Conservation (phyloP, 1,284 basidiomycete genomes). For the Marasmius fiardii region DNA sequence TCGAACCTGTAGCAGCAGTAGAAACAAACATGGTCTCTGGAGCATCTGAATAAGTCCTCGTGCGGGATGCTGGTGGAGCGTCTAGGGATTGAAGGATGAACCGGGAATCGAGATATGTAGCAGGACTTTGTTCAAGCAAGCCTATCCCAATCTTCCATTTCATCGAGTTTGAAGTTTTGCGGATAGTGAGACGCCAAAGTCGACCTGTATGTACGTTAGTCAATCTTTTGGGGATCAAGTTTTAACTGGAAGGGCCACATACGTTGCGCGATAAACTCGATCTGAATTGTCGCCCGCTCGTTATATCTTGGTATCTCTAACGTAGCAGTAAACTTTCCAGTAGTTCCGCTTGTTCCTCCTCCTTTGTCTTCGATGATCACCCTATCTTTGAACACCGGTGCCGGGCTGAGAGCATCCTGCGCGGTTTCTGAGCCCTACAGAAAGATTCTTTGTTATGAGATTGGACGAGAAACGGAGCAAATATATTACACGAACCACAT, state of each 20-base stretch:
- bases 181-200: slow-evolving; percentile 6
- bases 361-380: slow-evolving; percentile 6
- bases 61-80: background rate
- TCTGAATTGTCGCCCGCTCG: slow-evolving; percentile 2
- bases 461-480: background rate
- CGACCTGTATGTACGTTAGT: too few species aligned
- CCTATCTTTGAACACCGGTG: background rate
- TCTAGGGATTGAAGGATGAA: slow-evolving; percentile 1
- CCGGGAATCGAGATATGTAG: slow-evolving; percentile 8
- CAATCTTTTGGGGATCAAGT: too few species aligned
- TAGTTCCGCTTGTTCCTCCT: background rate
- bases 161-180: background rate
- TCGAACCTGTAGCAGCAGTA: background rate
- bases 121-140: slow-evolving; percentile 3
- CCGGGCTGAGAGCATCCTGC: background rate
- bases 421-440: too few species aligned
- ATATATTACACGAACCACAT: background rate
- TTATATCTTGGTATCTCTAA: slow-evolving; percentile 4
- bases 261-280: slow-evolving; percentile 13
- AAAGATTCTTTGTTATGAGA: background rate
- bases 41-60: background rate
- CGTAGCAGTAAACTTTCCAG: slow-evolving; percentile 1
- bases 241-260: background rate
- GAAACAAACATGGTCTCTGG: background rate
- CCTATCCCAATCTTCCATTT: slow-evolving; percentile 4